These are phyloP conservation scores for Elsinoe ampelina DNA, from an alignment of 2,329 filamentous ascomycete genomes.

Conservation along the genomic window DNA sequence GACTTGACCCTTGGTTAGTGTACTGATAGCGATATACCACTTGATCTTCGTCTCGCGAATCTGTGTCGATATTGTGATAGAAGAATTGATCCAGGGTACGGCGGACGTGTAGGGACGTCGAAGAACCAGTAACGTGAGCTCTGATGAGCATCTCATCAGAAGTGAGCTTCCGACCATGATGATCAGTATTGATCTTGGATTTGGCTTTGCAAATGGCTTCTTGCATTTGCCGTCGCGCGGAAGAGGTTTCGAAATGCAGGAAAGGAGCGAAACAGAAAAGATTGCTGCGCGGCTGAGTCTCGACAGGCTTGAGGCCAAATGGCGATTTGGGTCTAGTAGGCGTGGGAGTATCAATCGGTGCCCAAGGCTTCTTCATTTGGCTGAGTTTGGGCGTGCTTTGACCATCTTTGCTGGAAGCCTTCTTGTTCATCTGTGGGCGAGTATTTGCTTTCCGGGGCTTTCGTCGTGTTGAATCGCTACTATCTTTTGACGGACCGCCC, in stretches of 20 bases:
- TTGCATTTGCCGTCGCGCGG: slow-evolving; percentile 42
- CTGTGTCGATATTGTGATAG: slow-evolving; percentile 55
- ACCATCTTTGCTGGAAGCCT: slow-evolving; percentile 5
- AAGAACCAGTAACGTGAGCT: slow-evolving; percentile 39
- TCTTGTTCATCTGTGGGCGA: slow-evolving; percentile 2
- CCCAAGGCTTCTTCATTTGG: slow-evolving; percentile 3
- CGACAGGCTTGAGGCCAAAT: neutral
- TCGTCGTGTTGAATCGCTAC: neutral
- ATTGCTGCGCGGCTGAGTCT: slow-evolving; percentile 20
- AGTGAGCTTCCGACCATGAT: neutral
- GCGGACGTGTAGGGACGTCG: slow-evolving; percentile 47
- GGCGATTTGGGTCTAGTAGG: slow-evolving; percentile 2
- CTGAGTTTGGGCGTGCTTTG: neutral
- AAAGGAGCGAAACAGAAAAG: slow-evolving; percentile 52
- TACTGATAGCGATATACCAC: slow-evolving; percentile 54
- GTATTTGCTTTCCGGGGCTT: slow-evolving; percentile 11
- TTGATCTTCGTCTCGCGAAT: slow-evolving; percentile 51
- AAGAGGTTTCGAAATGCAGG: slow-evolving; percentile 54
- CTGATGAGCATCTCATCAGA: slow-evolving; percentile 39
- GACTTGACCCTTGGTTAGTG: slow-evolving; percentile 22
- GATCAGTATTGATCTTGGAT: slow-evolving; percentile 19
- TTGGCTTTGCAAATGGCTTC: slow-evolving; percentile 38
- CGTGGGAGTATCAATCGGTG: neutral
- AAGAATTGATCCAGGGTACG: slow-evolving; percentile 58
- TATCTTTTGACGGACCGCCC: neutral